Evolutionary conservation across 139 green algal genomes (phyloP), one percentile per base, ranked within the genome.

Genomic region (Chlorella sp.): DNA sequence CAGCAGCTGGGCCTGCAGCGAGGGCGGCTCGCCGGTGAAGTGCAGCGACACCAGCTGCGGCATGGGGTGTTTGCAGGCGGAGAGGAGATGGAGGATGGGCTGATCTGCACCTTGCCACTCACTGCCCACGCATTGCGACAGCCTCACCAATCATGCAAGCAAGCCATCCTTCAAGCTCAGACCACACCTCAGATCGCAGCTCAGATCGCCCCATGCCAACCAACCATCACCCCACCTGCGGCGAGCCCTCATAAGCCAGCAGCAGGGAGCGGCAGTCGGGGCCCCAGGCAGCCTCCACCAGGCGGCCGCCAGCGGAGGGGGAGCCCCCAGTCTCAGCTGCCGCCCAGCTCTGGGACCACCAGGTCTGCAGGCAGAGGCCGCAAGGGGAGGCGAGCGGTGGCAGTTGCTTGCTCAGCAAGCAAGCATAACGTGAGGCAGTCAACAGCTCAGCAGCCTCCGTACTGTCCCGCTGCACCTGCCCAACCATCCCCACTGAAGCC

Each of bases 1-100:
- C 78, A 89, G 65, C 65, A 89, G 65, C 69, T 89, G 85, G 5
- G 85, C 85, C 51, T 83, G 70, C 67, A 89, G 75, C 18, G 85
- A 79, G 38, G 85, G 85, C 18, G 67, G 67, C 44, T 86, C 36
- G 5, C 25, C 36, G 26, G 85, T 89, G 67, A 85, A 81, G 57
- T 86, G 78, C 78, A 89, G 75, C 17, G 67, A 79, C 25, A 83
- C 65, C 65, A 88, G 74, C 73, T 84, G 75, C 44, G 38, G 39
- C 9, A 36, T 23, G 1, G 25, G 26, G 36, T 4, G 28, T 2
- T 21, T 28, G 47, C 34, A 69, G 12, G 63, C 25, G 4, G 63
- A 69, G 21, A 32, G 21, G 9, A 69, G 17, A 16, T 4, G 63
- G n/a, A n/a, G n/a, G n/a, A n/a, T n/a, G n/a, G n/a, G n/a, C n/a